These are phyloP conservation scores for Hevea brasiliensis DNA, from an alignment of 345 rosid genomes.

Conservation along the genomic window DNA sequence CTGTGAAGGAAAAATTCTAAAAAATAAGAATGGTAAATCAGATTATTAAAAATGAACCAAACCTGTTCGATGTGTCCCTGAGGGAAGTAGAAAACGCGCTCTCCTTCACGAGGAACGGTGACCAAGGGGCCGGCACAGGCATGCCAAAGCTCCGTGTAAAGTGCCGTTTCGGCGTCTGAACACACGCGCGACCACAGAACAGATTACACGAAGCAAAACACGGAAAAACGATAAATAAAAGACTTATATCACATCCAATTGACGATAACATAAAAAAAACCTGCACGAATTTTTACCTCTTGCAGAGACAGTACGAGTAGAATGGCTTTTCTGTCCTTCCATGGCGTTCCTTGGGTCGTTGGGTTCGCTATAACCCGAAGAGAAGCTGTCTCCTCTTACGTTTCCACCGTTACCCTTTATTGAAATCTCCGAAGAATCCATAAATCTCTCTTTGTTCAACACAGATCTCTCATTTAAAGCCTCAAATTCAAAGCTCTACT, in stretches of 20 bases:
- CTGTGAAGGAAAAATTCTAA: not conserved
- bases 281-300: constrained; percentile 18
- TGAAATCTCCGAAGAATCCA: constrained; percentile 28
- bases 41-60: not conserved
- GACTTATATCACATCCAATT: constrained; percentile 5
- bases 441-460: constrained; percentile 11
- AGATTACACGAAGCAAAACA: not conserved
- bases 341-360: constrained; percentile 15
- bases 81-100: constrained; percentile 55
- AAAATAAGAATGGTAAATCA: not conserved
- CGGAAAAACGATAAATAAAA: not conserved
- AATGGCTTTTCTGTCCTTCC: constrained; percentile 26
- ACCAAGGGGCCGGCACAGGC: constrained; percentile 65
- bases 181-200: constrained; percentile 13
- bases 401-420: constrained; percentile 21
- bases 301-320: constrained; percentile 17
- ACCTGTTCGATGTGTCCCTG: constrained; percentile 69
- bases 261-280: not conserved
- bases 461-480: constrained; percentile 28
- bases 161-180: constrained; percentile 39
- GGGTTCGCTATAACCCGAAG: constrained; percentile 26
- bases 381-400: constrained; percentile 25
- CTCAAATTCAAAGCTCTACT: constrained; percentile 1
- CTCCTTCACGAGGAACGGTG: constrained; percentile 47
- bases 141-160: constrained; percentile 57